Evolutionary conservation across 352 stramenopile species (phyloP), one percentile per base, ranked within the genome.

Genomic region (Aphanomyces cochlioides): DNA sequence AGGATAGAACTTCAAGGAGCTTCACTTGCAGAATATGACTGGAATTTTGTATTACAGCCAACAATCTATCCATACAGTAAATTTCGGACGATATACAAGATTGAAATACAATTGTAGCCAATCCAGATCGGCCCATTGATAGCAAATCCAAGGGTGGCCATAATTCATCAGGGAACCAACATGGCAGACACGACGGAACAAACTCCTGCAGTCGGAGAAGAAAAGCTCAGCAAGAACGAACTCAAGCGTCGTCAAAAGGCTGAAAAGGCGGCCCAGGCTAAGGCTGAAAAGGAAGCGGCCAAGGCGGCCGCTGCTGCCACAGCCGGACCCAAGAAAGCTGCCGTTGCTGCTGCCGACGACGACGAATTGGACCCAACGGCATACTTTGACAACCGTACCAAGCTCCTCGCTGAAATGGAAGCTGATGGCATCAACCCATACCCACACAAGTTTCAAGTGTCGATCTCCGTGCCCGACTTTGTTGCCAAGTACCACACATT

Each of bases 361-460:
- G 96, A 99, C 65, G 93, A 98, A 71, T 76, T 99, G 34, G 96
- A 99, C 78, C 97, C 97, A 3, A 98, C 90, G 47, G 95, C 98
- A 66, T 99, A 99, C 87, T 98, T 98, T 77, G 91, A 94, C 43
- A 99, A 99, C 79, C 90, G 97, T 66, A 87, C 96, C 73, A 87
- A 86, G 63, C 81, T 89, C 66, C 80, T 99, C 7, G 79, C 82
- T 28, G 88, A 97, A 67, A 83, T 98, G 17, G 89, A 99, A 77
- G 86, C 84, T 65, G 80, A 96, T 19, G 97, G 95, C 41, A 74
- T 90, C 13, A 98, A 98, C 80, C 88, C 93, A 39, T 99, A 99
- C 80, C 98, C 98, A 37, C 97, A 99, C 90, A 99, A 99, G 84
- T 99, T 99, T 78, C 75, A 97, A 47, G 94, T 98, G 3, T 89